These are phyloP conservation scores for Sideroxylon spinosum DNA, from an alignment of 179 eudicot genomes.

Conservation along the genomic window DNA sequence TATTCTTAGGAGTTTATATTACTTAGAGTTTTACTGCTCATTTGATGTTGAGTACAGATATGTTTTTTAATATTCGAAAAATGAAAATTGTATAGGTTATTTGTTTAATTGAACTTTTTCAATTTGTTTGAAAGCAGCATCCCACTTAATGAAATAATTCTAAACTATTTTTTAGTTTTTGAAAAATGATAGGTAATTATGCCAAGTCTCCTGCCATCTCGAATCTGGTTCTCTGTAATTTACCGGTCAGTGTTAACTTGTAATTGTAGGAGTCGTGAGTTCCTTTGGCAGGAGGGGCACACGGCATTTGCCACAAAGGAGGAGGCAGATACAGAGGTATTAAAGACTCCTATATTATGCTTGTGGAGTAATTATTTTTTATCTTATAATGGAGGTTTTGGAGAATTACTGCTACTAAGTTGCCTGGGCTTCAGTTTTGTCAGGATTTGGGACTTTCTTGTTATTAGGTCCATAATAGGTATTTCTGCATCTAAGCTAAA, in stretches of 20 bases:
- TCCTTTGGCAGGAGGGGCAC: constrained; percentile 94
- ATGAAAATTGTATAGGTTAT: background rate
- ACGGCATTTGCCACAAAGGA: constrained; percentile 83
- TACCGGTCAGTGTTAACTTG: background rate
- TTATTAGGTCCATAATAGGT: too few species aligned
- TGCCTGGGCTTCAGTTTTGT: background rate
- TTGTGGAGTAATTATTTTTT: too few species aligned
- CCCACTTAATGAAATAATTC: background rate
- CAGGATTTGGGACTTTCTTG: too few species aligned
- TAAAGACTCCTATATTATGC: too few species aligned
- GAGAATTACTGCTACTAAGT: background rate
- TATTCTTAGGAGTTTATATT: background rate
- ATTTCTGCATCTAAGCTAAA: too few species aligned
- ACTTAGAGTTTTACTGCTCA: background rate
- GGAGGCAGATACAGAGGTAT: constrained; percentile 85
- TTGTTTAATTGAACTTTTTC: background rate
- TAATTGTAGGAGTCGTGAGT: constrained; percentile 73
- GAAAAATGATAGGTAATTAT: background rate
- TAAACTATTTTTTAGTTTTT: background rate
- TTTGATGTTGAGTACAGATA: background rate
- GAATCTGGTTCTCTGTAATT: background rate
- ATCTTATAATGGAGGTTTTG: too few species aligned
- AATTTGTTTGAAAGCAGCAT: background rate
- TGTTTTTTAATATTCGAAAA: background rate
- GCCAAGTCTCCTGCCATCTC: background rate